phyloP scores from a whole-genome alignment of 208 protist species.

The Trichomonas gallinae region DNA sequence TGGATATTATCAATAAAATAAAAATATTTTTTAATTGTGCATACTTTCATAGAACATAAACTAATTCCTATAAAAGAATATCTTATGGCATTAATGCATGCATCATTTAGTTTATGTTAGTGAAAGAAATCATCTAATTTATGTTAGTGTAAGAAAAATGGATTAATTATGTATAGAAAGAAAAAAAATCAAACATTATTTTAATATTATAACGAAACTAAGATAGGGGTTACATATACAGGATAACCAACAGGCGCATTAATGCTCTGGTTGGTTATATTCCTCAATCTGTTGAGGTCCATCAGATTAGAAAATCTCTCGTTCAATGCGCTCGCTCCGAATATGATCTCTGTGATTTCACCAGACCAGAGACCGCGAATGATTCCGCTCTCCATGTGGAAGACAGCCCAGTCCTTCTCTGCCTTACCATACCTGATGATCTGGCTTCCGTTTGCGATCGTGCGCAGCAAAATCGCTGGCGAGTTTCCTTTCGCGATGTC shows the following conservation, averaged over 20 bases:
- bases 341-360: not conserved
- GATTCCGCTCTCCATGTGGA: not conserved
- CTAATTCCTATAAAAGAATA: no score
- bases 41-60: no score
- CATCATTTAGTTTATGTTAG: no score
- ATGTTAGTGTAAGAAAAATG: no score
- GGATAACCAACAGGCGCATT: constrained; percentile 10
- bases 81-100: no score
- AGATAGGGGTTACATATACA: not conserved
- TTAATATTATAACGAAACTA: no score
- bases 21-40: no score
- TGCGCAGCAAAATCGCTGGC: not conserved
- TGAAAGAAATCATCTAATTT: no score
- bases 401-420: not conserved
- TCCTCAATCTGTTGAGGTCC: not conserved
- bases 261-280: not conserved
- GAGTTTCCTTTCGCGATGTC: not conserved
- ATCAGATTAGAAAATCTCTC: not conserved
- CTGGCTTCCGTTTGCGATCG: not conserved
- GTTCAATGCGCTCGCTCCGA: not conserved
- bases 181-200: no score
- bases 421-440: not conserved
- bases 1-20: no score
- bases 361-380: not conserved
- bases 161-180: no score